phyloP scores from a whole-genome alignment of 1,284 basidiomycete genomes.

The Melanopsichium pennsylvanicum region DNA sequence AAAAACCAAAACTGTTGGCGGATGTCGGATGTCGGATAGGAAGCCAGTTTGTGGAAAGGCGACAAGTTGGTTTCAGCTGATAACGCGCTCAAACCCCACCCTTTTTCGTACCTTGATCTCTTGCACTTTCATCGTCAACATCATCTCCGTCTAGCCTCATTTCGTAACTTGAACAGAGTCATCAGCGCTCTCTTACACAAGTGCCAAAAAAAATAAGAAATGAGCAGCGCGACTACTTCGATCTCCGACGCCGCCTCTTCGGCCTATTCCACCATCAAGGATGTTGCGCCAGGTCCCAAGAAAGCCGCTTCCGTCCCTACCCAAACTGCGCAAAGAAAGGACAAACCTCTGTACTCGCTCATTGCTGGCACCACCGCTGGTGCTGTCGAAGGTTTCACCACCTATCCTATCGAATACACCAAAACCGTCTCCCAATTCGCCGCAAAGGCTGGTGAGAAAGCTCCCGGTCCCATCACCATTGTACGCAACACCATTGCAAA shows the following conservation, averaged over 20 bases:
- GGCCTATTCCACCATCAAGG: conserved; percentile 31
- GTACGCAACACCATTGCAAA: conserved; percentile 63
- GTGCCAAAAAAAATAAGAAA: no score
- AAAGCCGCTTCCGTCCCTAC: conserved; percentile 32
- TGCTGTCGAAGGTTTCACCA: conserved; percentile 78
- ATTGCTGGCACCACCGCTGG: conserved; percentile 90
- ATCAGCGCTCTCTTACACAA: no score
- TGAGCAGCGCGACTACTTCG: conserved; percentile 29
- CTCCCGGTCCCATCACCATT: conserved; percentile 65
- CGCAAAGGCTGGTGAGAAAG: conserved; percentile 57
- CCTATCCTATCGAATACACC: conserved; percentile 92
- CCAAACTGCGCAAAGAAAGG: conserved; percentile 44
- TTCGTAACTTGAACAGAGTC: no score
- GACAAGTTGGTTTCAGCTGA: no score
- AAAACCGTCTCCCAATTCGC: conserved; percentile 73
- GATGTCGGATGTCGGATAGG: no score
- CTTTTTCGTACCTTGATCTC: no score
- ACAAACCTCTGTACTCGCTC: conserved; percentile 59
- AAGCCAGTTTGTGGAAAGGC: no score
- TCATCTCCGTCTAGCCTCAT: no score
- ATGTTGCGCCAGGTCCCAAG: conserved; percentile 29
- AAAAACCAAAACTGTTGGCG: no score
- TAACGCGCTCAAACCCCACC: no score
- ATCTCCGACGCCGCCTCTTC: conserved; percentile 26
- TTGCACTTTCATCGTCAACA: no score